Base-by-base conservation (phyloP, 805 yeast species). In the Torulaspora gathmanii region DNA sequence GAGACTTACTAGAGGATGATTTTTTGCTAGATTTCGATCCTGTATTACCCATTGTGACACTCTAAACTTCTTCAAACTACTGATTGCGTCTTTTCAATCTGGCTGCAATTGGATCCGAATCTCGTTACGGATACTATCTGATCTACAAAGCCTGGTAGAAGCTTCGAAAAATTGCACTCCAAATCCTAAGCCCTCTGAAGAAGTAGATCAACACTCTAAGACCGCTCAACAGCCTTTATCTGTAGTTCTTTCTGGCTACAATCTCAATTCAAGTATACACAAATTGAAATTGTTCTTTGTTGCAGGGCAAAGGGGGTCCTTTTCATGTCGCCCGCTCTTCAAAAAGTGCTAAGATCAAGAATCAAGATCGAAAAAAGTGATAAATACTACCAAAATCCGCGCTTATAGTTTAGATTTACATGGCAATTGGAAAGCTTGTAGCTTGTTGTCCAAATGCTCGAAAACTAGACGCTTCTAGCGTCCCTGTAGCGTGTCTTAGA, bases 1-100 rank as follows among this genome's bases (percentile, higher is more conserved):
- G 33, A 11, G 42, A 37, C 36, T 44, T 50, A n/a, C 28, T 27
- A 5, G 51, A 55, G 23, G 38, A 29, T 42, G 22, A 48, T 41
- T 19, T 42, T 43, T 31, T 69, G 30, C 57, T 42, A 9, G 58
- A 67, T 57, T 74, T 76, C 16, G 80, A 75, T 39, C 74, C 66
- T 27, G 74, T 66, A 57, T 77, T 77, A 53, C 81, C 82, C 81
- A 77, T 77, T 13, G 12, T 15, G 11, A 13, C 19, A 25, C 20
- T n/a, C 34, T 31, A 15, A 29, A 31, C 34, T 22, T 7, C 42
- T 29, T 35, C 20, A 33, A 13, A 20, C 33, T 23, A 13, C 16
- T n/a, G 4, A n/a, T 13, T 30, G 25, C 8, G 10, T 13, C 33
- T 13, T 15, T 30, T n/a, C 30, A 3, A 27, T 11, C 30, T 27